Evolutionary conservation across 139 green algal species (phyloP), one percentile per base, ranked within the genome.

Genomic region (Chlorella sorokiniana): DNA sequence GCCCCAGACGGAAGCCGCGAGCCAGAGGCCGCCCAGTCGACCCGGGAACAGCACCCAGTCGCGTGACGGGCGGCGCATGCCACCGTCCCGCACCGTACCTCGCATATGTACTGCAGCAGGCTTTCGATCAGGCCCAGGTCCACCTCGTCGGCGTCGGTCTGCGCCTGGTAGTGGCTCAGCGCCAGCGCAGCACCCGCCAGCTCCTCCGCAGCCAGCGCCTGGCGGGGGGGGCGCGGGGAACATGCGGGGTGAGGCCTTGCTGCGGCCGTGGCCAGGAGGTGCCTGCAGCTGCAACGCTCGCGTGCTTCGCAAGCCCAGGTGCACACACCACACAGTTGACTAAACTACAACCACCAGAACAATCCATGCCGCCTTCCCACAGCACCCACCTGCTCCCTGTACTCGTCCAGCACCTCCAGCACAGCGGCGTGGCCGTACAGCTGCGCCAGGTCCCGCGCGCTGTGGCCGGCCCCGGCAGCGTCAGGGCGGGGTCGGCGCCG

Each of bases 141-240:
- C 45, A 93, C 89, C 63, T 93, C 89, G 62, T 93, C 89, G 37
- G 86, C 81, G 71, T 93, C 86, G 10, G 65, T 86, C 63, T 81
- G 56, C 25, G 75, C 61, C 83, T 88, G 88, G 82, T 89, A 89
- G 45, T 79, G 40, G 44, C 37, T 81, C 25, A 92, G 74, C 23
- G 87, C 86, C 35, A 88, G 29, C 0, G 89, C 89, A 16, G 65
- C 74, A 16, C 52, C 83, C 51, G 81, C 86, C 42, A 81, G 73
- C 48, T 78, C 80, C 54, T 87, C 81, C 7, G 75, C 65, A 10
- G 44, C 59, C 20, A 45, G 29, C 0, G 64, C 59, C 59, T 87
- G 77, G 8, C 9, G 5, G 27, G n/a, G n/a, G 4, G 10, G 9
- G 41, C 42, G 41, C 14, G 48, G 11, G 18, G 23, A 23, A 71